These are phyloP conservation scores for Lagerstroemia speciosa DNA, from an alignment of 345 rosid species.

Conservation along the genomic window DNA sequence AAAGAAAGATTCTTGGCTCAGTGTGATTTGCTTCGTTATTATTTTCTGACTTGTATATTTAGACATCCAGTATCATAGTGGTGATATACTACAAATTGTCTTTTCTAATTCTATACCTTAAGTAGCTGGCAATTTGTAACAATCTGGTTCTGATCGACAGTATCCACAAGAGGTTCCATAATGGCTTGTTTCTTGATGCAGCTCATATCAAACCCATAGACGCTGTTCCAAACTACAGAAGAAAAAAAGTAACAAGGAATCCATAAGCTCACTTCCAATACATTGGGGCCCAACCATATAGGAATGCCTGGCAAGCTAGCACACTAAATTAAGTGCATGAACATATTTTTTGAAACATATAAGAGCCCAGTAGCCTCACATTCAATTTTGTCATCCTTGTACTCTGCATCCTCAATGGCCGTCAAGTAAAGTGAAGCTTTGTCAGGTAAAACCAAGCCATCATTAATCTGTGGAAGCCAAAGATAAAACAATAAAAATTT, in stretches of 20 bases:
- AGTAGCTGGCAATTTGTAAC: constrained; percentile 74
- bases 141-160: constrained; percentile 86
- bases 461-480: constrained; percentile 45
- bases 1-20: neutral
- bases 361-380: constrained; percentile 37
- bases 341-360: neutral
- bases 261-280: neutral
- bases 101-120: constrained; percentile 43
- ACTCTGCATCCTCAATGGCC: constrained; percentile 93
- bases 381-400: constrained; percentile 92
- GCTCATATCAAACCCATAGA: constrained; percentile 94
- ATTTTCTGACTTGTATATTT: neutral
- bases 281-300: neutral
- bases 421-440: constrained; percentile 83
- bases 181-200: constrained; percentile 97
- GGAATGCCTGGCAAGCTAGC: neutral
- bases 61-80: neutral
- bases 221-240: constrained; percentile 75
- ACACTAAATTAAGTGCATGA: neutral
- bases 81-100: neutral
- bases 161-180: constrained; percentile 96
- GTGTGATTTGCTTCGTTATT: neutral
- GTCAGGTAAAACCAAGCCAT: constrained; percentile 83
- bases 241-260: constrained; percentile 4
- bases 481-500: neutral